These are phyloP conservation scores for Ilex asprella DNA, from an alignment of 257 asterid genomes.

Conservation along the genomic window DNA sequence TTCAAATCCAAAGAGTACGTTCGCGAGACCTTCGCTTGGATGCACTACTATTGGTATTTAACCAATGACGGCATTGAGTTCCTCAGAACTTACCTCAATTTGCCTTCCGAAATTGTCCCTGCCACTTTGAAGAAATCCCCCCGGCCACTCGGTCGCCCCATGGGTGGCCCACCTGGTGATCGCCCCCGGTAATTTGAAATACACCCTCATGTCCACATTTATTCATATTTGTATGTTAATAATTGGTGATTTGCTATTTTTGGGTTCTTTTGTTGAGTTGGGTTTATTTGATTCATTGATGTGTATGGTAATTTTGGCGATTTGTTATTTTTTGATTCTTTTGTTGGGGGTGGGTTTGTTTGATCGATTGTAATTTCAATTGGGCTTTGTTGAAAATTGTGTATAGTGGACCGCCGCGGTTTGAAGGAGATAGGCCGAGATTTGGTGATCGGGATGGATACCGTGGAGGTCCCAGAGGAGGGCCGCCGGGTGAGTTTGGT, in stretches of 20 bases:
- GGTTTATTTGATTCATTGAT: neutral
- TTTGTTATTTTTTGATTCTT: neutral
- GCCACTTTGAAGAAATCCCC: neutral
- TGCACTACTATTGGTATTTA: neutral
- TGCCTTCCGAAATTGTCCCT: neutral
- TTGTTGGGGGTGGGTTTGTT: neutral
- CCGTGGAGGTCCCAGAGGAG: neutral
- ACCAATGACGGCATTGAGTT: neutral
- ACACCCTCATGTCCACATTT: no score
- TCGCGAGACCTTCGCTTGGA: neutral
- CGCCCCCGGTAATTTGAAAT: neutral
- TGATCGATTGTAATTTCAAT: neutral
- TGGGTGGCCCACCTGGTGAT: neutral
- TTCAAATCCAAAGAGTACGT: conserved; percentile 1
- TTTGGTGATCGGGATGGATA: conserved; percentile 1
- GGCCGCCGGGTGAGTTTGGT: neutral
- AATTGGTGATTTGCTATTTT: no score
- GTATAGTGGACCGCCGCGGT: neutral
- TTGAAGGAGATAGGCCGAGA: neutral
- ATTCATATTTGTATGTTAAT: no score
- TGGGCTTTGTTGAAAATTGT: neutral
- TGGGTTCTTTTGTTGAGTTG: no score
- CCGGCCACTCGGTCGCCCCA: neutral
- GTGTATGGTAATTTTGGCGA: neutral
- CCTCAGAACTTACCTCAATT: neutral